phyloP scores from a whole-genome alignment of 148 eudicot species.

The Fagopyrum esculentum region DNA sequence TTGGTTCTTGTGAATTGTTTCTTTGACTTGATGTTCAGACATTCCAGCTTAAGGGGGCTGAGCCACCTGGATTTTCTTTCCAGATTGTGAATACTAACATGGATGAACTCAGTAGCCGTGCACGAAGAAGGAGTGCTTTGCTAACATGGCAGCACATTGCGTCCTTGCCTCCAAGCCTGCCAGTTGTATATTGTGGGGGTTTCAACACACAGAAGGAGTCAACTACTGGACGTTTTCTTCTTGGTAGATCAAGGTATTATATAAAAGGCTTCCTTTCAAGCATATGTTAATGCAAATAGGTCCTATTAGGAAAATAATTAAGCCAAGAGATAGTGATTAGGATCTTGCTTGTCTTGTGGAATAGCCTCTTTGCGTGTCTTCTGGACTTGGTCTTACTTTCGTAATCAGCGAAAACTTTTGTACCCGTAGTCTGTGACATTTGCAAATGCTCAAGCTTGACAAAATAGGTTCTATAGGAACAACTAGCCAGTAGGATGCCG shows the following conservation, averaged over 20 bases:
- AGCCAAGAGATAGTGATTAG: background rate
- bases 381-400: background rate
- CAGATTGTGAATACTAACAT: conserved; percentile 91
- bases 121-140: conserved; percentile 92
- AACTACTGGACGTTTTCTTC: conserved; percentile 98
- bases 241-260: conserved; percentile 86
- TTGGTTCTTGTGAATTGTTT: conserved; percentile 17
- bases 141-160: conserved; percentile 99
- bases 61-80: conserved; percentile 95
- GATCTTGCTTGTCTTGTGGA: background rate
- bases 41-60: conserved; percentile 90
- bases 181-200: conserved; percentile 94
- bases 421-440: background rate
- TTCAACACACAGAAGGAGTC: conserved; percentile 97
- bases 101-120: conserved; percentile 91
- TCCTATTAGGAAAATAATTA: background rate
- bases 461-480: background rate
- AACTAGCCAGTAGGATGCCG: background rate
- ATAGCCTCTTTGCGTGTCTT: background rate
- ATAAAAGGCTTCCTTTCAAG: background rate
- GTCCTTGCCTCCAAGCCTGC: conserved; percentile 91
- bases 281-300: background rate
- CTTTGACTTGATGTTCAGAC: conserved; percentile 82
- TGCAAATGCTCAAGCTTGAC: conserved; percentile 1
- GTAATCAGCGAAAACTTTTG: background rate